Percentiles rank a stretch among this genome's conserved stretches.
phyloP scores from a whole-genome alignment of 2,329 filamentous ascomycete genomes.

The Cyanodermella asteris region DNA sequence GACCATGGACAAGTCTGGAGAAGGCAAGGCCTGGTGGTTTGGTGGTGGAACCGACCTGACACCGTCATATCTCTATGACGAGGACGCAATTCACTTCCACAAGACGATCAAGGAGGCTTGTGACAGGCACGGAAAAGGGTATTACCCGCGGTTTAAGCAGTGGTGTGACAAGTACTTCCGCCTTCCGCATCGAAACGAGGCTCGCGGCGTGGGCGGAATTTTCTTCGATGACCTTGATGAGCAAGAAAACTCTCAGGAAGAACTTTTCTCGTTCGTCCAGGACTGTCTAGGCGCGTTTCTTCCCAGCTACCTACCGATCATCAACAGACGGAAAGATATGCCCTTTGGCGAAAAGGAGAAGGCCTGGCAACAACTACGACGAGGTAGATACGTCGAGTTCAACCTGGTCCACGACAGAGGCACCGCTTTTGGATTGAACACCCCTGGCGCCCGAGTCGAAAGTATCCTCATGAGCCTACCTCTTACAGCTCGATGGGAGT shows the following conservation, averaged over 20 bases:
- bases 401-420: constrained; percentile 94
- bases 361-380: constrained; percentile 84
- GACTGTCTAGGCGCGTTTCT: constrained; percentile 52
- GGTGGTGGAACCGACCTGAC: constrained; percentile 89
- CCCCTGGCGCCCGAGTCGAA: constrained; percentile 75
- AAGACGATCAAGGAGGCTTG: constrained; percentile 78
- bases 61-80: constrained; percentile 82
- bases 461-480: constrained; percentile 96
- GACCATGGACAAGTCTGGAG: constrained; percentile 63
- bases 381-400: constrained; percentile 95
- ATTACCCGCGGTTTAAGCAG: constrained; percentile 87
- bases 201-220: constrained; percentile 78
- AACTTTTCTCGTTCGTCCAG: constrained; percentile 7
- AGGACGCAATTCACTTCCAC: constrained; percentile 95
- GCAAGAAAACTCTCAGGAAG: constrained; percentile 21
- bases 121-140: constrained; percentile 76
- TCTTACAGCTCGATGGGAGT: constrained; percentile 79
- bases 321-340: constrained; percentile 79
- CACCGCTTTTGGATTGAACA: constrained; percentile 83
- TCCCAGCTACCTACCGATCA: constrained; percentile 74
- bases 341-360: constrained; percentile 69
- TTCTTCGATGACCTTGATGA: constrained; percentile 97
- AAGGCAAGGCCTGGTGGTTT: constrained; percentile 82
- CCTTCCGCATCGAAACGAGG: constrained; percentile 76
- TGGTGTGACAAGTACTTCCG: constrained; percentile 98